A percentile compares a stretch with the other conserved stretches of the same genome.
Conservation (phyloP, 768 basidiomycete species). For the Xerocomus brunneocitrinus region DNA sequence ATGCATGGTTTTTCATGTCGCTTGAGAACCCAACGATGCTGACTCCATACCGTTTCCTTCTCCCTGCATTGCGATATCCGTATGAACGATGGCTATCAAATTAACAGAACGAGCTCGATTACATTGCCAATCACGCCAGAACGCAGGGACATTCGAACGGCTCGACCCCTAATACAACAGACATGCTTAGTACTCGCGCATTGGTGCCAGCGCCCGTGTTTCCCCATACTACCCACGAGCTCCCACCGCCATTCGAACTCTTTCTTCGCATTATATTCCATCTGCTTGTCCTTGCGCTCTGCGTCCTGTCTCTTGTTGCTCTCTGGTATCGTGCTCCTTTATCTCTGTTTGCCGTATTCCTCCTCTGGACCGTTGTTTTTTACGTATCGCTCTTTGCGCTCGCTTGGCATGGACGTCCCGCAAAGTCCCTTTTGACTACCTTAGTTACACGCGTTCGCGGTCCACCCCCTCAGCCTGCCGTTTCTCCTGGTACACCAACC, state of each 20-base stretch:
- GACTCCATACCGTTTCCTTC: constrained; percentile 13
- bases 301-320: constrained; percentile 50
- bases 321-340: constrained; percentile 54
- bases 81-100: constrained; percentile 9
- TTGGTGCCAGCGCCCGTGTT: constrained; percentile 27
- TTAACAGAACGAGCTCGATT: constrained; percentile 69
- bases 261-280: constrained; percentile 53
- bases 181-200: constrained; percentile 41
- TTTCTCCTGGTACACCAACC: constrained; percentile 34
- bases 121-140: constrained; percentile 54
- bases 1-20: constrained; percentile 29
- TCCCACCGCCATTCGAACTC: constrained; percentile 37
- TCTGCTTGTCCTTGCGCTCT: constrained; percentile 52
- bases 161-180: constrained; percentile 51
- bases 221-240: constrained; percentile 23
- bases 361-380: constrained; percentile 56
- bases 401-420: constrained; percentile 57
- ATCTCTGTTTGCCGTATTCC: constrained; percentile 58
- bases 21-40: constrained; percentile 16
- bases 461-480: constrained; percentile 23
- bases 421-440: constrained; percentile 52
- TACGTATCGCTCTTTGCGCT: constrained; percentile 50
- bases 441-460: constrained; percentile 43
- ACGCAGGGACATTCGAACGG: constrained; percentile 32
- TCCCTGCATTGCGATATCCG: not conserved